phyloP scores from a whole-genome alignment of 176 grass and related monocot species.

The Areca catechu region DNA sequence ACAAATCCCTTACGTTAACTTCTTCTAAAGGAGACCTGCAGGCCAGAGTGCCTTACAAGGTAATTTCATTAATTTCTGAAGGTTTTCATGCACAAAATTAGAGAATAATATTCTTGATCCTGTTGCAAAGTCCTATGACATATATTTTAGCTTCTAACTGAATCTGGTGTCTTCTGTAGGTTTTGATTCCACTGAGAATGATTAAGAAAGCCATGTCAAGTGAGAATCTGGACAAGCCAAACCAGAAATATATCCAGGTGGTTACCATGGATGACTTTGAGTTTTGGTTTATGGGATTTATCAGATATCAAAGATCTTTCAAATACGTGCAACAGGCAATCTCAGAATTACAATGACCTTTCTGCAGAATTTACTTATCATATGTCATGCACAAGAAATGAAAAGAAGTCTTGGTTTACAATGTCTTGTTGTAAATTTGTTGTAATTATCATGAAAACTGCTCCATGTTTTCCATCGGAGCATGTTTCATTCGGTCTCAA shows the following conservation, averaged over 20 bases:
- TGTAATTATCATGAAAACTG: too few species aligned
- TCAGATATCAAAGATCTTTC: constrained; percentile 49
- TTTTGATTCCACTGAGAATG: constrained; percentile 42
- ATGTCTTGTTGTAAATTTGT: background rate
- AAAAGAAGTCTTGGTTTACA: background rate
- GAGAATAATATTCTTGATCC: too few species aligned
- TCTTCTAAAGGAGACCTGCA: constrained; percentile 37
- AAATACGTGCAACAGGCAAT: constrained; percentile 56
- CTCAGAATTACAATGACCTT: constrained; percentile 29
- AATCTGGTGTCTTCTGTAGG: background rate
- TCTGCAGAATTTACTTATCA: too few species aligned
- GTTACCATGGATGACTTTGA: constrained; percentile 62
- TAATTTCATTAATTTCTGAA: background rate
- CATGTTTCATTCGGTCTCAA: too few species aligned
- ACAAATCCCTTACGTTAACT: constrained; percentile 57
- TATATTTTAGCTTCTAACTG: too few species aligned
- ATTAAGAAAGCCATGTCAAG: constrained; percentile 40
- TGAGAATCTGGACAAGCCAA: constrained; percentile 59
- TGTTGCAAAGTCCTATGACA: too few species aligned
- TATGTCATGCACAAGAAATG: background rate
- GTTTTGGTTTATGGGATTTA: constrained; percentile 94
- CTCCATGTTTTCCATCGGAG: too few species aligned
- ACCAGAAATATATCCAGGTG: constrained; percentile 75
- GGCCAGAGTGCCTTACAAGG: constrained; percentile 73
- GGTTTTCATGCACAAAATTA: too few species aligned